A percentile compares a stretch with the other conserved stretches of the same genome.
Conservation (phyloP, 2,329 filamentous ascomycete genomes). For the Pseudogymnoascus sp. region DNA sequence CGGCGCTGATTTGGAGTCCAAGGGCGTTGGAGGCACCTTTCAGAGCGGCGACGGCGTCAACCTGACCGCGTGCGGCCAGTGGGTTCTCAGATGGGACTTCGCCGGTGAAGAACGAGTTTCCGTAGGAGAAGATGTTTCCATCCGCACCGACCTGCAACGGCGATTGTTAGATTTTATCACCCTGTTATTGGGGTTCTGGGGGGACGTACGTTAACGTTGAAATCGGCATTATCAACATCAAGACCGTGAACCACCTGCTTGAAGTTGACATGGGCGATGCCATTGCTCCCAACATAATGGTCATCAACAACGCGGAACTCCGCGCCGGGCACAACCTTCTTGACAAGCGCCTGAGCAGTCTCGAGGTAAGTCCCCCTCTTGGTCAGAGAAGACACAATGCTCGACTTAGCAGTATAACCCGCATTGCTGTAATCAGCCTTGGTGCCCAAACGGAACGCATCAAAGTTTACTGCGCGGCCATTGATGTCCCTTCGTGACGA, state of each 20-base stretch:
- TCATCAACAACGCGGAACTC: conserved; percentile 44
- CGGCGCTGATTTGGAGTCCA: conserved; percentile 18
- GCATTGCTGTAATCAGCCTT: conserved; percentile 14
- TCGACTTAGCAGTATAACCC: neutral
- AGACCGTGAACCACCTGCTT: conserved; percentile 49
- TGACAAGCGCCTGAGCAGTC: conserved; percentile 37
- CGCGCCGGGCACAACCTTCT: conserved; percentile 29
- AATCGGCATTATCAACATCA: conserved; percentile 52
- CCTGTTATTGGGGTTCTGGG: neutral
- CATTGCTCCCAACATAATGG: conserved; percentile 45
- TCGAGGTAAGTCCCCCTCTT: conserved; percentile 31
- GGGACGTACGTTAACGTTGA: conserved; percentile 47
- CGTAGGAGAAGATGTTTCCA: conserved; percentile 49
- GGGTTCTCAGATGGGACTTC: conserved; percentile 33
- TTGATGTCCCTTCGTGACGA: neutral
- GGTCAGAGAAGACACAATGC: neutral
- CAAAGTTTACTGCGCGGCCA: conserved; percentile 12
- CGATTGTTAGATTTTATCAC: conserved; percentile 2
- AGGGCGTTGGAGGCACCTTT: conserved; percentile 19
- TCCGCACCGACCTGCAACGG: conserved; percentile 37
- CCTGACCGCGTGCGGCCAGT: conserved; percentile 33
- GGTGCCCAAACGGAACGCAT: conserved; percentile 13
- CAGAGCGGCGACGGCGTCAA: conserved; percentile 36
- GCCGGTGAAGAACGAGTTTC: conserved; percentile 41
- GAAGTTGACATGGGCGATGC: conserved; percentile 49